Evolutionary conservation across 2,329 filamentous ascomycete species (phyloP).

Genomic region (Alternaria gansuensis): DNA sequence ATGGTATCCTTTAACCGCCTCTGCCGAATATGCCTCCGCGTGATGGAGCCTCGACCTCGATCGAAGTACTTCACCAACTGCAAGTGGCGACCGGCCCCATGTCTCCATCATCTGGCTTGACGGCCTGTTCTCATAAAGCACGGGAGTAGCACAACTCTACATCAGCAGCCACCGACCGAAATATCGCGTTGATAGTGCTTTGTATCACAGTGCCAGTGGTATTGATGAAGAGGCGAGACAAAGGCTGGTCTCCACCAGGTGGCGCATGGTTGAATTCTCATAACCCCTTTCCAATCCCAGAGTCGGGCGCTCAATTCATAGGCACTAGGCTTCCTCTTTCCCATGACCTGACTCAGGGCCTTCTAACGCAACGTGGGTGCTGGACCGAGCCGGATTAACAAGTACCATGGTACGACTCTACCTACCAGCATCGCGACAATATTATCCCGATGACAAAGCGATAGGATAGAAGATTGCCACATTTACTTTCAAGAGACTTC

Average conservation of each 20-base stretch:
- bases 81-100: neutral
- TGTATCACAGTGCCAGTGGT: constrained; percentile 3
- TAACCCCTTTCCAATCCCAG: neutral
- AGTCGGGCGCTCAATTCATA: neutral
- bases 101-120: neutral
- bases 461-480: neutral
- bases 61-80: neutral
- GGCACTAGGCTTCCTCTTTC: neutral
- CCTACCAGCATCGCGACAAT: neutral
- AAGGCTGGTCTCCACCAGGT: neutral
- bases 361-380: constrained; percentile 8
- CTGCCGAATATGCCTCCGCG: neutral
- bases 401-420: constrained; percentile 6
- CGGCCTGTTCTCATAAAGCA: neutral
- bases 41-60: neutral
- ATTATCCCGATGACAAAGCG: neutral
- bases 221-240: constrained; percentile 8
- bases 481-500: neutral
- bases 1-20: neutral
- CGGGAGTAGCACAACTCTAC: neutral
- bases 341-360: neutral
- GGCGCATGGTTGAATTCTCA: constrained; percentile 2
- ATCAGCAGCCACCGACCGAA: constrained; percentile 6
- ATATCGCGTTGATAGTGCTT: constrained; percentile 4
- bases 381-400: constrained; percentile 2